A percentile compares a stretch with the other conserved stretches of the same genome.
phyloP scores from a whole-genome alignment of 345 rosid genomes.

The Durio zibethinus region DNA sequence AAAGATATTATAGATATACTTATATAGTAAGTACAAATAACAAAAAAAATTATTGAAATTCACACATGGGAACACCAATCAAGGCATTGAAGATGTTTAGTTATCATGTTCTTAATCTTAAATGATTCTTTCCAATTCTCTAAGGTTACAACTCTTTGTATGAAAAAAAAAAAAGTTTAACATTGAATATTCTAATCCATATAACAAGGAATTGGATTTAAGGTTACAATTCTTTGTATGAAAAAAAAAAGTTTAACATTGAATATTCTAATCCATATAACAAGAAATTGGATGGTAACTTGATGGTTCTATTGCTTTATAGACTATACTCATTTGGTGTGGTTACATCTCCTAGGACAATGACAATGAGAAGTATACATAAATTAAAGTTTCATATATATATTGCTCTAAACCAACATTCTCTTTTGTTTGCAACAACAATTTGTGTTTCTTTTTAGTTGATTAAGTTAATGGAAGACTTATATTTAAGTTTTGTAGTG shows the following conservation, averaged over 20 bases:
- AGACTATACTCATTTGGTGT: not conserved
- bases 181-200: not conserved
- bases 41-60: not conserved
- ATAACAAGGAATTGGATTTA: not conserved
- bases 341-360: not conserved
- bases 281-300: not conserved
- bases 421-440: not conserved
- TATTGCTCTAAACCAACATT: not conserved
- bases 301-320: not conserved
- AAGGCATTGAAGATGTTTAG: not conserved
- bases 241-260: not conserved
- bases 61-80: not conserved
- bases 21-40: not conserved
- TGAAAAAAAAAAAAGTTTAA: not conserved
- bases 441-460: not conserved
- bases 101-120: not conserved
- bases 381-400: not conserved
- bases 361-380: not conserved
- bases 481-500: not conserved
- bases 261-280: not conserved
- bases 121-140: not conserved
- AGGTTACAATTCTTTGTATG: not conserved
- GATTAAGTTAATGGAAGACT: not conserved
- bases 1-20: not conserved
- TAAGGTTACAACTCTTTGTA: not conserved